These are phyloP conservation scores for Phytophthora cajani DNA, from an alignment of 352 stramenopile species.

Conservation along the genomic window DNA sequence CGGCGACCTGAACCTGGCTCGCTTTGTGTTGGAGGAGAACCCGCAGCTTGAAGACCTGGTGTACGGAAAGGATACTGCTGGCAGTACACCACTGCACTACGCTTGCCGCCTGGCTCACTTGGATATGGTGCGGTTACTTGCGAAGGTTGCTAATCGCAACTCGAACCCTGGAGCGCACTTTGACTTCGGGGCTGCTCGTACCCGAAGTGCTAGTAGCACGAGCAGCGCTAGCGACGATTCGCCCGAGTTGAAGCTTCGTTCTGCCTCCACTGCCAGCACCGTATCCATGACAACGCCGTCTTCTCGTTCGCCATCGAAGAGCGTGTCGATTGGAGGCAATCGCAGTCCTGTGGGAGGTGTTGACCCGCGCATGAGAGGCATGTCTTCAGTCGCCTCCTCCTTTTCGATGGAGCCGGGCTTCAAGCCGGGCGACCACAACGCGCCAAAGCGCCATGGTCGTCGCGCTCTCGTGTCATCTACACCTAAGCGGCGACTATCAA, in stretches of 20 bases:
- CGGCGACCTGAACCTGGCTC: slow-evolving; percentile 81
- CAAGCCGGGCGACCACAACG: slow-evolving; percentile 58
- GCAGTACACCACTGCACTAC: slow-evolving; percentile 89
- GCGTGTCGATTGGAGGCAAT: slow-evolving; percentile 37
- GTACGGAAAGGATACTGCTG: slow-evolving; percentile 76
- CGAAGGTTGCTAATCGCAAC: slow-evolving; percentile 87
- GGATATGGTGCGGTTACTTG: slow-evolving; percentile 87
- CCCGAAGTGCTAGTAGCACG: slow-evolving; percentile 69
- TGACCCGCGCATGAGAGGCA: slow-evolving; percentile 43
- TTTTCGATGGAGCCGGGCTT: slow-evolving; percentile 68
- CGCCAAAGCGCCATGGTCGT: slow-evolving; percentile 54
- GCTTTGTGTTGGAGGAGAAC: slow-evolving; percentile 86
- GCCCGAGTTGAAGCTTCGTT: slow-evolving; percentile 63
- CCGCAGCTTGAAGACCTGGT: slow-evolving; percentile 86
- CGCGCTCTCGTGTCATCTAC: slow-evolving; percentile 76
- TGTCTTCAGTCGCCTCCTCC: slow-evolving; percentile 48
- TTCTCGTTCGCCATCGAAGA: slow-evolving; percentile 63
- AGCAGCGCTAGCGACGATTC: slow-evolving; percentile 58
- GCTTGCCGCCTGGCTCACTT: slow-evolving; percentile 74
- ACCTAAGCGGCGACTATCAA: slow-evolving; percentile 56
- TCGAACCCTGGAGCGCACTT: slow-evolving; percentile 58
- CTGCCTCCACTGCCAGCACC: slow-evolving; percentile 54
- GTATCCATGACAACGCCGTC: slow-evolving; percentile 44
- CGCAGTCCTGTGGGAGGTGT: slow-evolving; percentile 32
- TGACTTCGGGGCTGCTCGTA: slow-evolving; percentile 56